Conservation (phyloP, 2,329 filamentous ascomycete genomes). For the Apiospora saccharicola region DNA sequence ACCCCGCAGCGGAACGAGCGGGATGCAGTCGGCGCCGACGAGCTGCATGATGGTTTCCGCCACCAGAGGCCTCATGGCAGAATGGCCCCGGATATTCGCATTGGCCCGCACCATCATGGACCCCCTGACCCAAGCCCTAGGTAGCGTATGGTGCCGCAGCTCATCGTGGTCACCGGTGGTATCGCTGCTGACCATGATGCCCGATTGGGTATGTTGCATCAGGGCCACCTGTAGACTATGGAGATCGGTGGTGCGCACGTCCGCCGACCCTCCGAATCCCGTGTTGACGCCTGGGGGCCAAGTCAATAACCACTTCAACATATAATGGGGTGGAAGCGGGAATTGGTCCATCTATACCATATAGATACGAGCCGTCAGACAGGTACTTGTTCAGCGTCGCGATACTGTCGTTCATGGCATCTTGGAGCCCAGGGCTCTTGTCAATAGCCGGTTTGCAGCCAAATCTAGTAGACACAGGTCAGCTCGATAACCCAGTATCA, state of each 20-base stretch:
- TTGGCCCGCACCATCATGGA: constrained; percentile 41
- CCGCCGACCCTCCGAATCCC: constrained; percentile 71
- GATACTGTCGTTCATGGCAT: constrained; percentile 21
- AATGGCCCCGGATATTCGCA: constrained; percentile 37
- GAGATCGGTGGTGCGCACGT: constrained; percentile 60
- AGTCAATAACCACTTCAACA: too few relatives aligned
- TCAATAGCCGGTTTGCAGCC: constrained; percentile 24
- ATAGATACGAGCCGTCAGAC: constrained; percentile 23
- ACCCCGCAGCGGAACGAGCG: constrained; percentile 55
- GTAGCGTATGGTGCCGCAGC: constrained; percentile 31
- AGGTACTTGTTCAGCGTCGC: constrained; percentile 24
- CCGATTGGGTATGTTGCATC: constrained; percentile 61
- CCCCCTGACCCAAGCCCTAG: constrained; percentile 38
- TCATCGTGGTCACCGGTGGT: constrained; percentile 28
- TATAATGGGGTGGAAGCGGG: too few relatives aligned
- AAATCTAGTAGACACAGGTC: neutral
- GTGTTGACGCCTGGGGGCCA: constrained; percentile 64
- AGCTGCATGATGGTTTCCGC: constrained; percentile 53
- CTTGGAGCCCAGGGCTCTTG: constrained; percentile 21
- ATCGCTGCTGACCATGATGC: constrained; percentile 48
- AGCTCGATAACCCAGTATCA: neutral
- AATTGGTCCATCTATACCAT: constrained; percentile 1
- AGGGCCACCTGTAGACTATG: constrained; percentile 61
- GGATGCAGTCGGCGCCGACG: constrained; percentile 53
- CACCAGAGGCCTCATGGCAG: constrained; percentile 53